Conservation (phyloP, 768 basidiomycete species). For the Hygrophorus pudorinus region DNA sequence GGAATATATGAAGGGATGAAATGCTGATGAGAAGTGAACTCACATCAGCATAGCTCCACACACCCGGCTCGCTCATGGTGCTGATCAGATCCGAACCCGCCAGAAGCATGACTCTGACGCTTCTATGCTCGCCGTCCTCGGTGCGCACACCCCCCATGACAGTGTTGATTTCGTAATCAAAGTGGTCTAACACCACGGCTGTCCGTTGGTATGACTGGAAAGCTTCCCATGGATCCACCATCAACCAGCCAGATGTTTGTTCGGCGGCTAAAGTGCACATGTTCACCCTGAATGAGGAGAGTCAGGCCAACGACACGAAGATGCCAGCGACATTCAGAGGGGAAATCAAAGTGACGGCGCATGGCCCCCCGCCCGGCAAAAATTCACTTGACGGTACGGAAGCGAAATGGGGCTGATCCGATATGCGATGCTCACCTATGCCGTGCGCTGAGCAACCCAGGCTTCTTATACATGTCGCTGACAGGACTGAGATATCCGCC, state of each 20-base stretch:
- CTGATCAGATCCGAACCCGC: conserved; percentile 98
- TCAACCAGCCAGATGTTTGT: conserved; percentile 87
- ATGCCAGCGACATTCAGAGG: too few species aligned
- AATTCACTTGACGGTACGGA: too few species aligned
- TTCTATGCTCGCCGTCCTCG: conserved; percentile 62
- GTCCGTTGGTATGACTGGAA: conserved; percentile 93
- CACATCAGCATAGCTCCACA: conserved; percentile 93
- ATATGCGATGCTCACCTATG: conserved; percentile 74
- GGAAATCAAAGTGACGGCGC: too few species aligned
- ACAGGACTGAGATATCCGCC: conserved; percentile 97
- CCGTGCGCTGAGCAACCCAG: conserved; percentile 76
- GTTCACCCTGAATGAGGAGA: conserved; percentile 43
- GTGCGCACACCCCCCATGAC: conserved; percentile 69
- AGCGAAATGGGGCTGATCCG: too few species aligned
- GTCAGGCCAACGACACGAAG: neutral
- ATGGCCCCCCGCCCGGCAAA: too few species aligned
- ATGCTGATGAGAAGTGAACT: conserved; percentile 22
- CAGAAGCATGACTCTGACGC: conserved; percentile 83
- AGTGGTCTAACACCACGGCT: conserved; percentile 94
- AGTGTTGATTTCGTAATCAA: conserved; percentile 89
- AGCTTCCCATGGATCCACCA: conserved; percentile 98
- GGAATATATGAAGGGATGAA: conserved; percentile 23
- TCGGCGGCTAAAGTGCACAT: conserved; percentile 89
- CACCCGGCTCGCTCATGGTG: conserved; percentile 97
- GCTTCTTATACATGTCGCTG: conserved; percentile 93